phyloP scores from a whole-genome alignment of 163 green algal species.

The Prototheca cutis region DNA sequence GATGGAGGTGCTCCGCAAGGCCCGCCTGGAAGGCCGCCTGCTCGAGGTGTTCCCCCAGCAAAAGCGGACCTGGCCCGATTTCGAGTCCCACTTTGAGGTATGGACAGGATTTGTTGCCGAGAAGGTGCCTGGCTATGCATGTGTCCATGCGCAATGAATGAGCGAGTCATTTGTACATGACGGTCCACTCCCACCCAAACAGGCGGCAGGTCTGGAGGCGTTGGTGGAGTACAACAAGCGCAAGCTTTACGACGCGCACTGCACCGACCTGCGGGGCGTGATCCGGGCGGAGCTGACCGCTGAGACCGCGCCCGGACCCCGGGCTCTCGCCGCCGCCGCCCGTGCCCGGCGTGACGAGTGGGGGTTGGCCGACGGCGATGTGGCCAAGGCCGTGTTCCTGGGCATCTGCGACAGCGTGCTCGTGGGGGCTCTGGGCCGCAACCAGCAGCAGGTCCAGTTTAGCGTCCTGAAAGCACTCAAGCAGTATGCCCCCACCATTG shows the following conservation, averaged over 20 bases:
- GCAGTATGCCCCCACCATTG: slow-evolving; percentile 69
- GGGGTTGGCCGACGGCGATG: slow-evolving; percentile 45
- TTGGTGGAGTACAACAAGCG: slow-evolving; percentile 86
- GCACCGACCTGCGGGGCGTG: slow-evolving; percentile 54
- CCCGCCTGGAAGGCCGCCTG: slow-evolving; percentile 66
- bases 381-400: slow-evolving; percentile 26
- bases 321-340: slow-evolving; percentile 40
- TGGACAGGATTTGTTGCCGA: too few species aligned
- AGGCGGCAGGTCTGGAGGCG: slow-evolving; percentile 36
- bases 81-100: slow-evolving; percentile 82
- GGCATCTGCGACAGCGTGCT: slow-evolving; percentile 23
- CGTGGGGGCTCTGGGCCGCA: slow-evolving; percentile 11
- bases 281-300: slow-evolving; percentile 55
- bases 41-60: slow-evolving; percentile 90
- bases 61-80: slow-evolving; percentile 63
- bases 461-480: slow-evolving; percentile 66
- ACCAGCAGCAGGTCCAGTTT: slow-evolving; percentile 46
- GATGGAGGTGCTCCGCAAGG: slow-evolving; percentile 66
- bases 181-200: too few species aligned
- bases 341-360: slow-evolving; percentile 60
- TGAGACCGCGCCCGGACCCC: slow-evolving; percentile 38
- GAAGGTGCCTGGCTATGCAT: too few species aligned
- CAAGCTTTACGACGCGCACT: slow-evolving; percentile 62
- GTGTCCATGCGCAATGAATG: too few species aligned
- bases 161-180: too few species aligned